Percentiles rank a stretch among this genome's conserved stretches.
Conservation (phyloP, 2,329 filamentous ascomycete genomes). For the Neofusicoccum parvum region DNA sequence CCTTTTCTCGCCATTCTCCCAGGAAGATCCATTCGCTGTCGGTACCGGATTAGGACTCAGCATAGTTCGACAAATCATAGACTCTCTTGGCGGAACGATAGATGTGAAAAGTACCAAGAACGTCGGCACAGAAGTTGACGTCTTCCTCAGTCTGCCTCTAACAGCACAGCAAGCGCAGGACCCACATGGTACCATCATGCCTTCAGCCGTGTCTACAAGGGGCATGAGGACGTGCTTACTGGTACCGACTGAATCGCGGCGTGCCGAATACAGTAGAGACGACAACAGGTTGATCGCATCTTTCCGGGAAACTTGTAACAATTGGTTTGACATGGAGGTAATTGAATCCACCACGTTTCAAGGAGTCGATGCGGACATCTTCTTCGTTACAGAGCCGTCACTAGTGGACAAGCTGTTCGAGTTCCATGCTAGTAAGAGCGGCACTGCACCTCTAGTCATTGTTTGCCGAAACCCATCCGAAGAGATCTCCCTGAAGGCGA, state of each 20-base stretch:
- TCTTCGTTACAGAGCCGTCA: slow-evolving; percentile 17
- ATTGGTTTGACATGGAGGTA: slow-evolving; percentile 21
- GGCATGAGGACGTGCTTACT: slow-evolving; percentile 10
- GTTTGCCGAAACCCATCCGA: slow-evolving; percentile 18
- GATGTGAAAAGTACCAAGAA: slow-evolving; percentile 21
- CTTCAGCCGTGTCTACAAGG: not conserved
- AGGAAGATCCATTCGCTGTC: slow-evolving; percentile 24
- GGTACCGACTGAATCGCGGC: not conserved
- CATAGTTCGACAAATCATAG: slow-evolving; percentile 24
- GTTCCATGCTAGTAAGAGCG: slow-evolving; percentile 20
- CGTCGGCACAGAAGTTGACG: slow-evolving; percentile 23
- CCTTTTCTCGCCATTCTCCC: slow-evolving; percentile 24
- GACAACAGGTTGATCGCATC: slow-evolving; percentile 16
- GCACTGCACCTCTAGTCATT: slow-evolving; percentile 16
- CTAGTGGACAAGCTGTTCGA: slow-evolving; percentile 15
- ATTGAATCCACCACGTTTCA: slow-evolving; percentile 3
- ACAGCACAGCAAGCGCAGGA: slow-evolving; percentile 8
- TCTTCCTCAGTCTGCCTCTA: slow-evolving; percentile 14
- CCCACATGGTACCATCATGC: slow-evolving; percentile 12
- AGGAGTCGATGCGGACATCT: slow-evolving; percentile 12
- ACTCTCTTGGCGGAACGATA: slow-evolving; percentile 22
- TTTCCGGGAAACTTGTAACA: slow-evolving; percentile 16
- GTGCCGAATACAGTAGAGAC: not conserved
- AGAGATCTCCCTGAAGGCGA: slow-evolving; percentile 15
- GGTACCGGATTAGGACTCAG: slow-evolving; percentile 25